Evolutionary conservation across 2,329 filamentous ascomycete species (phyloP).

Genomic region (Cladophialophora yegresii): DNA sequence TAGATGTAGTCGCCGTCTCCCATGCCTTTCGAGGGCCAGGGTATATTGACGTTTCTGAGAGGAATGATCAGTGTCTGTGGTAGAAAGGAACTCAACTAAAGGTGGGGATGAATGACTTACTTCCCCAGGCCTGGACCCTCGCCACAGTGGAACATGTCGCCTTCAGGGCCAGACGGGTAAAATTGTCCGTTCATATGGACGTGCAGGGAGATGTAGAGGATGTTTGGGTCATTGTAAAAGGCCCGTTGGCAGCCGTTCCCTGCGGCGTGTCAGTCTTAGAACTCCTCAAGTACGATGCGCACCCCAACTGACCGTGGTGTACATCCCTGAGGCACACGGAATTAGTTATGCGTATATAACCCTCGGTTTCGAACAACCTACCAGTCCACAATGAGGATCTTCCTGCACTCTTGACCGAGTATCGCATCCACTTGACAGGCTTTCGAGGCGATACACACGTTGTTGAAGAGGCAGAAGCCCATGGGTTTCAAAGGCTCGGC

Average conservation of each 20-base stretch:
- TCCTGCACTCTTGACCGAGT: constrained; percentile 77
- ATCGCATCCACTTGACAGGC: constrained; percentile 72
- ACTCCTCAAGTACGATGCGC: neutral
- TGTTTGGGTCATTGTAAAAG: constrained; percentile 91
- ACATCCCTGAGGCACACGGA: constrained; percentile 57
- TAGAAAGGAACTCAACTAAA: neutral
- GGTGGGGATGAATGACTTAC: constrained; percentile 39
- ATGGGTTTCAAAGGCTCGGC: constrained; percentile 83
- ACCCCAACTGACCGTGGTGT: constrained; percentile 58
- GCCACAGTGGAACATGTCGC: constrained; percentile 62
- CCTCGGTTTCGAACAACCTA: constrained; percentile 52
- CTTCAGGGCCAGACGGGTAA: constrained; percentile 69
- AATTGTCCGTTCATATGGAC: constrained; percentile 82
- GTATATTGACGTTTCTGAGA: constrained; percentile 65
- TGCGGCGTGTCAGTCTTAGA: constrained; percentile 36
- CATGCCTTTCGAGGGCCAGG: constrained; percentile 73
- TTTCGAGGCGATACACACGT: constrained; percentile 87
- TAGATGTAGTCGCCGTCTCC: constrained; percentile 94
- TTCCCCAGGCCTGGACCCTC: constrained; percentile 59
- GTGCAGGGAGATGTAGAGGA: constrained; percentile 93
- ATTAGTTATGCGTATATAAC: neutral
- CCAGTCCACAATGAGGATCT: constrained; percentile 93
- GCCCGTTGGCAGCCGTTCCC: constrained; percentile 96
- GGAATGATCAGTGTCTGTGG: constrained; percentile 25
- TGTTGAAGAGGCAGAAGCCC: constrained; percentile 98